A percentile compares a stretch with the other conserved stretches of the same genome.
These are phyloP conservation scores for Daldinia decipiens DNA, from an alignment of 495 filamentous ascomycete genomes.

Conservation along the genomic window DNA sequence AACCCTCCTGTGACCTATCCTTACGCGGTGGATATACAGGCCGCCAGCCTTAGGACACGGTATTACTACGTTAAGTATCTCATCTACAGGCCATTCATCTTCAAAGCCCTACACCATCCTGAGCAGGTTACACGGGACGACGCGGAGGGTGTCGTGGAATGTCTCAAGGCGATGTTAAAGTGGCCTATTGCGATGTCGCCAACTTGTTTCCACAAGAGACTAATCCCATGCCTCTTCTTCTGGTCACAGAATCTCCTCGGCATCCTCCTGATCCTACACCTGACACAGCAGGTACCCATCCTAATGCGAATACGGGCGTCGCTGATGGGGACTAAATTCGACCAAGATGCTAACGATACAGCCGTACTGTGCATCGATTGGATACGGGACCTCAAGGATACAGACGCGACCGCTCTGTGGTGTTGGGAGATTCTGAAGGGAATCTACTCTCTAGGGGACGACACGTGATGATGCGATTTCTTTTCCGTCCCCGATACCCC, in stretches of 20 bases:
- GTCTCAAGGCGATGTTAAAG: conserved; percentile 60
- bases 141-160: conserved; percentile 60
- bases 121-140: conserved; percentile 64
- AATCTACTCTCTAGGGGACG: conserved; percentile 56
- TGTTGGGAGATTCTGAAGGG: conserved; percentile 62
- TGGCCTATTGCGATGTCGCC: conserved; percentile 70
- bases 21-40: conserved; percentile 64
- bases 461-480: conserved; percentile 31
- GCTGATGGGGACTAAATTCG: conserved; percentile 57
- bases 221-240: conserved; percentile 66
- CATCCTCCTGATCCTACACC: conserved; percentile 64
- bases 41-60: conserved; percentile 64
- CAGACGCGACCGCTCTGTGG: conserved; percentile 61
- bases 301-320: conserved; percentile 56
- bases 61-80: conserved; percentile 70
- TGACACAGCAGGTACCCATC: conserved; percentile 60
- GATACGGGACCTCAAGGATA: conserved; percentile 62
- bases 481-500: background rate
- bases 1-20: conserved; percentile 53
- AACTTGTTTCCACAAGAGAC: conserved; percentile 62
- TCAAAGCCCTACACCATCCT: conserved; percentile 69
- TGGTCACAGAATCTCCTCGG: conserved; percentile 68
- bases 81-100: conserved; percentile 67
- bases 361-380: conserved; percentile 63
- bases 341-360: conserved; percentile 60